These are phyloP conservation scores for Eucalyptus pauciflora DNA, from an alignment of 345 rosid species.

Conservation along the genomic window DNA sequence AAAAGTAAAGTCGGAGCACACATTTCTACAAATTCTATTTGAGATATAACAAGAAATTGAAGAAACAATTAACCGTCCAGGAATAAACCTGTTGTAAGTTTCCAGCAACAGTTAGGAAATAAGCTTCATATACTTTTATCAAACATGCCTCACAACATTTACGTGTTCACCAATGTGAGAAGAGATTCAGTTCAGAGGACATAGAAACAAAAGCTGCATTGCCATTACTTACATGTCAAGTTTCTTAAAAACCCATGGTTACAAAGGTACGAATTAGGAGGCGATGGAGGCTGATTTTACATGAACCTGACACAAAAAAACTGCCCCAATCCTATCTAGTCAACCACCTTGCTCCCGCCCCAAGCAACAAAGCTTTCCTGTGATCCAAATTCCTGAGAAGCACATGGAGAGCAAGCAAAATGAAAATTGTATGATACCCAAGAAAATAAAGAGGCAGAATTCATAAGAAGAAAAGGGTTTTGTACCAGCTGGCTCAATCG, in stretches of 20 bases:
- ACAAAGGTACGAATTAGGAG: neutral
- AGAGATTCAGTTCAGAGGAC: neutral
- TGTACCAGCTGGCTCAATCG: constrained; percentile 87
- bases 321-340: neutral
- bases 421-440: neutral
- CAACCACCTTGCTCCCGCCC: constrained; percentile 50
- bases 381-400: constrained; percentile 74
- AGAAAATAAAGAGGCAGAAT: neutral
- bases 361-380: constrained; percentile 84
- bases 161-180: neutral
- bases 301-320: neutral
- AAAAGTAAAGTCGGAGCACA: neutral
- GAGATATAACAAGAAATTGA: neutral
- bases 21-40: neutral
- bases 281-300: neutral
- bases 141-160: neutral
- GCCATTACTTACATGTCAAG: neutral
- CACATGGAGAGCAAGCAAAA: neutral
- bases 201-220: neutral
- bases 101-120: neutral
- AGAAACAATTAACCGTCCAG: neutral
- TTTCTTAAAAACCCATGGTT: neutral
- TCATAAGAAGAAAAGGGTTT: neutral
- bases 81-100: neutral
- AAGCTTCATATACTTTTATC: neutral